Evolutionary conservation across 164 flowering plant genomes (phyloP), one percentile per base, ranked within the genome.

Genomic region (Paratinospora sagittata): DNA sequence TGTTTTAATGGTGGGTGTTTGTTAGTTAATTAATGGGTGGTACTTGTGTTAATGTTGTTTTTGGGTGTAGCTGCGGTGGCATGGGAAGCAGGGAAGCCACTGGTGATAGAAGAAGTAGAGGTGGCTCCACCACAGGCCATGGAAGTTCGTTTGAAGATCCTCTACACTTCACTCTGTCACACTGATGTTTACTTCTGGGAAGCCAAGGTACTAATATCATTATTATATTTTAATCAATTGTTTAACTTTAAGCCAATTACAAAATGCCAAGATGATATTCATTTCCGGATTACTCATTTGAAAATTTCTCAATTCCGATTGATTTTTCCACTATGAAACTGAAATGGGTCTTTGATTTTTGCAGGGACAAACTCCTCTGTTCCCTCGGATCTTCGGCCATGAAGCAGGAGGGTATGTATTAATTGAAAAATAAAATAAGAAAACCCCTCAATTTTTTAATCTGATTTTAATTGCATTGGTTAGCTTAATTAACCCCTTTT

Each of bases 351-450:
- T 30, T 27, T 30, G 19, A 41, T 52, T 19, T 26, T 78, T 30
- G 65, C 81, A 84, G 89, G 87, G 85, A 1, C 87, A 84, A 67
- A 82, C 74, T 5, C 84, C 86, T 23, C 14, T 86, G 3, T 84
- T 86, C 69, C 87, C 89, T 73, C 78, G 86, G 9, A 84, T 86
- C 24, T 79, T 83, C 33, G 85, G 89, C 11, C 89, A 86, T 52
- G 88, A 86, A 70, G 89, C 87, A 6, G 85, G 81, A 60, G 89
- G 89, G n/a, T n/a, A n/a, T n/a, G n/a, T n/a, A n/a, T n/a, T n/a
- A n/a, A n/a, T n/a, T n/a, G n/a, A n/a, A n/a, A n/a, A n/a, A n/a
- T n/a, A n/a, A n/a, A n/a, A n/a, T n/a, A n/a, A n/a, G n/a, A n/a
- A n/a, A n/a, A n/a, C n/a, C n/a, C n/a, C n/a, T n/a, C n/a, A n/a